Percentiles rank a stretch among this genome's conserved stretches.
Evolutionary conservation across 768 basidiomycete genomes (phyloP).

Genomic region (Tremella yokohamensis): DNA sequence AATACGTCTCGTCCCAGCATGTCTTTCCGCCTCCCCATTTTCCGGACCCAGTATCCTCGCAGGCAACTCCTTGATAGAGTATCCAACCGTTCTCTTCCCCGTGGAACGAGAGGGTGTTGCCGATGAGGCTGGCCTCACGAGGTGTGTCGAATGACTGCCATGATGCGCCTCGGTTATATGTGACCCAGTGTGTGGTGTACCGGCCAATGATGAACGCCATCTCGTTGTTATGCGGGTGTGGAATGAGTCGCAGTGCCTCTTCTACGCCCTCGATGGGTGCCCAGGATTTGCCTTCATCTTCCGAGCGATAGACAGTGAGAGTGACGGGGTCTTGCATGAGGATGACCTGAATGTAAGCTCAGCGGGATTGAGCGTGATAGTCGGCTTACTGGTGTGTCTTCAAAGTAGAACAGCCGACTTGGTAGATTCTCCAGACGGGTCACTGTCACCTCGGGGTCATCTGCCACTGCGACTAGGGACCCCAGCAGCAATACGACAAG

Average conservation of each 20-base stretch:
- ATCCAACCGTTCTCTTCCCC: slow-evolving; percentile 60
- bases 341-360: slow-evolving; percentile 56
- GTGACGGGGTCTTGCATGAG: slow-evolving; percentile 73
- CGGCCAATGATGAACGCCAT: slow-evolving; percentile 81
- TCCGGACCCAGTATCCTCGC: slow-evolving; percentile 43
- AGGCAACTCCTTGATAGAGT: slow-evolving; percentile 46
- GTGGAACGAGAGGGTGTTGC: slow-evolving; percentile 80
- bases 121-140: slow-evolving; percentile 37
- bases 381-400: slow-evolving; percentile 73
- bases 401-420: slow-evolving; percentile 79
- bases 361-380: neutral
- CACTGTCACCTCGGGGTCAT: slow-evolving; percentile 45
- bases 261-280: slow-evolving; percentile 56
- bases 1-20: slow-evolving; percentile 68
- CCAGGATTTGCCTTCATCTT: slow-evolving; percentile 82
- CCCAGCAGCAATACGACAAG: slow-evolving; percentile 4
- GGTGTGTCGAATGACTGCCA: slow-evolving; percentile 80
- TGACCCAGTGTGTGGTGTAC: slow-evolving; percentile 75
- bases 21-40: slow-evolving; percentile 47
- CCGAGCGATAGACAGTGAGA: slow-evolving; percentile 70
- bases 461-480: slow-evolving; percentile 7
- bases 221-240: slow-evolving; percentile 79
- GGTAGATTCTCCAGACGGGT: slow-evolving; percentile 67
- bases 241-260: slow-evolving; percentile 66
- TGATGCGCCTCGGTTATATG: slow-evolving; percentile 77